A percentile compares a stretch with the other conserved stretches of the same genome.
Conservation (phyloP, 2,329 filamentous ascomycete species). For the Aspergillus fischeri region DNA sequence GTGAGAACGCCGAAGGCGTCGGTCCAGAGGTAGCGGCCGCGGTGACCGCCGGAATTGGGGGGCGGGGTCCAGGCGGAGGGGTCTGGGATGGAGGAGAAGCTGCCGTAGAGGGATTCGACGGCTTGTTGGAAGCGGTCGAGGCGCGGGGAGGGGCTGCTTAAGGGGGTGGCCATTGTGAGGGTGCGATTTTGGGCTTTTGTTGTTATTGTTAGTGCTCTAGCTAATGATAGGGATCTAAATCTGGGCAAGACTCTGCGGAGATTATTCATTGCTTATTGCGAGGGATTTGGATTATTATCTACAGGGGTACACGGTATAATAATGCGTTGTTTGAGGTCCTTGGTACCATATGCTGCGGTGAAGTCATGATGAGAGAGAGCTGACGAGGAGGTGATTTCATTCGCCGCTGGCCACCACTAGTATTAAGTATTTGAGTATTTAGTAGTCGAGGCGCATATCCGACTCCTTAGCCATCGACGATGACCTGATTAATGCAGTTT, state of each 20-base stretch:
- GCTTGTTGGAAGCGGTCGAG: slow-evolving; percentile 31
- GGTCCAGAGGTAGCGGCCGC: slow-evolving; percentile 59
- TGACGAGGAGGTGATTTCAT: slow-evolving; percentile 21
- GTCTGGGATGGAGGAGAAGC: slow-evolving; percentile 27
- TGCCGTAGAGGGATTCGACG: slow-evolving; percentile 41
- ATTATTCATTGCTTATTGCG: not conserved
- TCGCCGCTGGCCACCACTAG: not conserved
- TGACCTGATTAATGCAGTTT: not conserved
- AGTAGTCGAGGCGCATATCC: not conserved
- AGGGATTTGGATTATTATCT: not conserved
- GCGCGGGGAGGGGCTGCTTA: slow-evolving; percentile 19
- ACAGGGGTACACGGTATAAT: not conserved
- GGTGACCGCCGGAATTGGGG: slow-evolving; percentile 50
- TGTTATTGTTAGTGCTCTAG: not conserved
- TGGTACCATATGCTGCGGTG: slow-evolving; percentile 7
- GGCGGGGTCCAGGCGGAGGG: slow-evolving; percentile 47
- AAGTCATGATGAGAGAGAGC: slow-evolving; percentile 29
- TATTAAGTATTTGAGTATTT: not conserved
- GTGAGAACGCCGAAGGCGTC: slow-evolving; percentile 59
- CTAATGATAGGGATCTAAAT: not conserved
- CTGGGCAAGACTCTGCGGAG: not conserved
- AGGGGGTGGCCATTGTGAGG: slow-evolving; percentile 4
- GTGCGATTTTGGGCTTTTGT: not conserved
- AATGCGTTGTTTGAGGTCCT: too few species aligned
- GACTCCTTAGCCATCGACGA: not conserved